Conservation (phyloP, 768 basidiomycete species). For the Phylloporus sp. region DNA sequence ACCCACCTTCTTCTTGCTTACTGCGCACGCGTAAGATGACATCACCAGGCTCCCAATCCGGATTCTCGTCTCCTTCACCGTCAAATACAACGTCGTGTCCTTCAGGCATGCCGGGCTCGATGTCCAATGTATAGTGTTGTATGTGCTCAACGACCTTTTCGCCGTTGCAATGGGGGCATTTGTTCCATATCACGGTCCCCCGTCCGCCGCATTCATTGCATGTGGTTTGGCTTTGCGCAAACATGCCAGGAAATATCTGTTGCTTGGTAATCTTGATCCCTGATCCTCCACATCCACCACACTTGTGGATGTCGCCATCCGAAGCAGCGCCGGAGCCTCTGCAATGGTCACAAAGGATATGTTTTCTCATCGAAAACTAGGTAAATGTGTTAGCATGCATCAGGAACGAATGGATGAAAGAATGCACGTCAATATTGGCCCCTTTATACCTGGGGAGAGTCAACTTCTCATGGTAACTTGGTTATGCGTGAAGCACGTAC, state of each 20-base stretch:
- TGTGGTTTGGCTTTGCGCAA: conserved; percentile 78
- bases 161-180: conserved; percentile 81
- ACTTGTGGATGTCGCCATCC: conserved; percentile 83
- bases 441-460: conserved; percentile 65
- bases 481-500: conserved; percentile 35
- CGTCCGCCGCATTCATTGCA: conserved; percentile 85
- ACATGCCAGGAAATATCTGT: conserved; percentile 96
- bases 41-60: conserved; percentile 96
- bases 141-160: conserved; percentile 78
- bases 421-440: conserved; percentile 71
- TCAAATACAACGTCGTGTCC: conserved; percentile 91
- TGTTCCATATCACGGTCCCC: conserved; percentile 70
- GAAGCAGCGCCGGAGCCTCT: conserved; percentile 93
- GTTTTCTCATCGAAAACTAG: conserved; percentile 90
- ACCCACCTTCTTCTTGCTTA: conserved; percentile 72
- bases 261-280: conserved; percentile 86
- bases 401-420: background rate
- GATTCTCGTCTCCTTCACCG: conserved; percentile 94
- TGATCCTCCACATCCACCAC: conserved; percentile 75
- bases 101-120: conserved; percentile 87
- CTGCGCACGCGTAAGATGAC: conserved; percentile 83
- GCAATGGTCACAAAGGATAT: conserved; percentile 94
- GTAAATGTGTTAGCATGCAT: conserved; percentile 1
- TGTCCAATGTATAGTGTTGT: conserved; percentile 80
- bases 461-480: background rate